phyloP scores from a whole-genome alignment of 176 grass and related monocot species.

The Ampelocalamus luodianensis region DNA sequence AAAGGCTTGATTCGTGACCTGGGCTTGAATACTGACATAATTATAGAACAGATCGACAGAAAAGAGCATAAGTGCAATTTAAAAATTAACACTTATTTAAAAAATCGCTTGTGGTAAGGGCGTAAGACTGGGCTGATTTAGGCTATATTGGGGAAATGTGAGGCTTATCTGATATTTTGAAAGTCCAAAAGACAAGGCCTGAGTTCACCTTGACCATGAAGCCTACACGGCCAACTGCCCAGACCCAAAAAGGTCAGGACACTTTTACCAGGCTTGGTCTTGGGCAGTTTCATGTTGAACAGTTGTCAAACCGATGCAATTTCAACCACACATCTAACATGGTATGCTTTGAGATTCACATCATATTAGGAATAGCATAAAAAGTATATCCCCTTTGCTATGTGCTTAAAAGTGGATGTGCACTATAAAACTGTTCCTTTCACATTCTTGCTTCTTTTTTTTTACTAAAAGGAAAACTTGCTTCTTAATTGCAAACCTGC shows the following conservation, averaged over 20 bases:
- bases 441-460: not conserved
- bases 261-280: not conserved
- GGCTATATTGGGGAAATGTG: not conserved
- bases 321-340: not conserved
- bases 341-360: not conserved
- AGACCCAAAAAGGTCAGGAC: not conserved
- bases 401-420: not conserved
- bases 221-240: not conserved
- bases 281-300: not conserved
- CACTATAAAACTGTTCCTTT: not conserved
- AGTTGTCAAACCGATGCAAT: not conserved
- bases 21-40: not conserved
- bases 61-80: not conserved
- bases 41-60: not conserved
- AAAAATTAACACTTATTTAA: not conserved
- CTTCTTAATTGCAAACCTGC: constrained; percentile 8
- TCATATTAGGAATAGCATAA: not conserved
- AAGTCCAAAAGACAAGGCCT: not conserved
- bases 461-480: not conserved
- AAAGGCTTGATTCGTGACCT: not conserved
- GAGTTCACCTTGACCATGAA: not conserved
- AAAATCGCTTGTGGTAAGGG: not conserved
- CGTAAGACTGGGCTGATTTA: not conserved
- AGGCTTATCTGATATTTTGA: not conserved
- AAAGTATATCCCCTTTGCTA: not conserved